phyloP scores from a whole-genome alignment of 495 filamentous ascomycete genomes.

The Aspergillus homomorphus region DNA sequence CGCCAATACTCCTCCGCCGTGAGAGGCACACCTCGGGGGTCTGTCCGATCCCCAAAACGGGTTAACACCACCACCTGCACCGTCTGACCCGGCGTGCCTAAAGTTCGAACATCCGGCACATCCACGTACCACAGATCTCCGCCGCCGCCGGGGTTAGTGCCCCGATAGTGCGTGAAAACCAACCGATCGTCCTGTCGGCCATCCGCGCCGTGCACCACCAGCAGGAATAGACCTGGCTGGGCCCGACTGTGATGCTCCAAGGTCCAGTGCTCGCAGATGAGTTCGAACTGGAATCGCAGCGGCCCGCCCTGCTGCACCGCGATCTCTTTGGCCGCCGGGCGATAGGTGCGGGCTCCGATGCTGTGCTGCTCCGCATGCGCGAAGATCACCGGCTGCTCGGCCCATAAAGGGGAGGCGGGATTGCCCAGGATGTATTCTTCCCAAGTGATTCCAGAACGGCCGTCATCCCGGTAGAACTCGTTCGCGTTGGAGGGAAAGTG shows the following conservation, averaged over 20 bases:
- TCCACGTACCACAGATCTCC: slow-evolving; percentile 75
- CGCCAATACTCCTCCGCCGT: slow-evolving; percentile 61
- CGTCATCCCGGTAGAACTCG: slow-evolving; percentile 67
- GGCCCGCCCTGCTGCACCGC: slow-evolving; percentile 48
- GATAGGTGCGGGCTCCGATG: slow-evolving; percentile 58
- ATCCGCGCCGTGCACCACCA: slow-evolving; percentile 63
- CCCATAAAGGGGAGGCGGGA: slow-evolving; percentile 39
- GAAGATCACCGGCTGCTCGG: slow-evolving; percentile 50
- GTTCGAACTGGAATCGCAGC: slow-evolving; percentile 72
- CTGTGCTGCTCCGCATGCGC: slow-evolving; percentile 56
- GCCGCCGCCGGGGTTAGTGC: slow-evolving; percentile 51
- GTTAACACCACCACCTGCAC: slow-evolving; percentile 61
- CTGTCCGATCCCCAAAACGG: slow-evolving; percentile 54
- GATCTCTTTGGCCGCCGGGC: slow-evolving; percentile 57
- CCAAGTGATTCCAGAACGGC: slow-evolving; percentile 58
- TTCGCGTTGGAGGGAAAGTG: slow-evolving; percentile 72
- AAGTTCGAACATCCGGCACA: slow-evolving; percentile 53
- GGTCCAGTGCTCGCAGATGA: slow-evolving; percentile 77
- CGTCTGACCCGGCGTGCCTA: slow-evolving; percentile 69
- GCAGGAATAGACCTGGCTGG: slow-evolving; percentile 60
- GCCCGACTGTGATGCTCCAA: slow-evolving; percentile 60
- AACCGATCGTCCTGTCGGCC: slow-evolving; percentile 65
- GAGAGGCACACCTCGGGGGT: slow-evolving; percentile 58
- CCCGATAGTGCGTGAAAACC: slow-evolving; percentile 47
- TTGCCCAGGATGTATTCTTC: slow-evolving; percentile 70